Conservation (phyloP, 208 protist species). For the Trypanosoma avium region DNA sequence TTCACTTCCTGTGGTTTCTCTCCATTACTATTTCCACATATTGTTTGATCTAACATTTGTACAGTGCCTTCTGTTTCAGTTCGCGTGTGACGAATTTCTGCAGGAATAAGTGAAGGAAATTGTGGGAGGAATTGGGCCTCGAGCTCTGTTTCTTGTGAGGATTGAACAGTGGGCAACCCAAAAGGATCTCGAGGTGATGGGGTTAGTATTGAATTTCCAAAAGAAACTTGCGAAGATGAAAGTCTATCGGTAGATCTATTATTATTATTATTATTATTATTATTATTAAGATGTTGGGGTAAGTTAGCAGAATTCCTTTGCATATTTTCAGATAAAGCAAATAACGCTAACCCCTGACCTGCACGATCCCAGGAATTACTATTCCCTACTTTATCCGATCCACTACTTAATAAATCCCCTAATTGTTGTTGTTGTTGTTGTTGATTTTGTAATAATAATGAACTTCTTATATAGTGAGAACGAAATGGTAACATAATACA, state of each 20-base stretch:
- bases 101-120: neutral
- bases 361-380: neutral
- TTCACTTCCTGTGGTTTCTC: no score
- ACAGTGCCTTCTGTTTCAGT: neutral
- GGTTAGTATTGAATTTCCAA: neutral
- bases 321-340: neutral
- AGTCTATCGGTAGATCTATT: neutral
- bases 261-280: neutral
- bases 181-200: neutral
- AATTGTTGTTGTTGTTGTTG: neutral
- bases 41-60: neutral
- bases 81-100: neutral
- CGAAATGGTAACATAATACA: slow-evolving; percentile 41
- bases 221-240: neutral
- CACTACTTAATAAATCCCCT: neutral
- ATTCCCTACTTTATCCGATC: neutral
- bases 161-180: neutral
- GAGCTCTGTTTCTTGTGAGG: neutral
- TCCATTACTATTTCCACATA: neutral
- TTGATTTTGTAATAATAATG: neutral
- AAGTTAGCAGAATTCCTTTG: neutral
- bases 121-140: neutral
- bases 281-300: neutral
- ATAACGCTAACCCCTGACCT: neutral
- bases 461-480: no score